phyloP scores from a whole-genome alignment of 768 basidiomycete species.

The Asterophora parasitica region DNA sequence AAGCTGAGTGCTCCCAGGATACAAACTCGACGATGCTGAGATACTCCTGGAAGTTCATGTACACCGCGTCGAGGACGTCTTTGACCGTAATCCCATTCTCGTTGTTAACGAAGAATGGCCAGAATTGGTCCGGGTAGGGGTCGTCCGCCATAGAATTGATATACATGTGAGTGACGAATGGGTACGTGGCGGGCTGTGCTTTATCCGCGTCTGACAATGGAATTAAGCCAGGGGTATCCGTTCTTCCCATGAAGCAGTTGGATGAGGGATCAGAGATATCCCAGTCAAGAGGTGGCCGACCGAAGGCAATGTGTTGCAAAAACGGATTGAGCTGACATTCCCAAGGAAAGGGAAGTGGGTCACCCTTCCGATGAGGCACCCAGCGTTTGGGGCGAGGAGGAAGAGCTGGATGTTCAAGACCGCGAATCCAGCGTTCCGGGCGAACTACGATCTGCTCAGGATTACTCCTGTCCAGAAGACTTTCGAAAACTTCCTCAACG shows the following conservation, averaged over 20 bases:
- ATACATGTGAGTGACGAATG: conserved; percentile 52
- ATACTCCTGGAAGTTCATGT: conserved; percentile 37
- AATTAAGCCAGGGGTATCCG: conserved; percentile 18
- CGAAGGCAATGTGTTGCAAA: conserved; percentile 39
- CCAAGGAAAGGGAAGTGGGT: conserved; percentile 41
- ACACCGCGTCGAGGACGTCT: conserved; percentile 48
- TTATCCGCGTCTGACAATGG: conserved; percentile 31
- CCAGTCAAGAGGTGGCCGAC: conserved; percentile 42
- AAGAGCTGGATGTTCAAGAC: conserved; percentile 41
- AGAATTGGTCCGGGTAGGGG: conserved; percentile 41
- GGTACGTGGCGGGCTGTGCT: conserved; percentile 62
- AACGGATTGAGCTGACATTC: conserved; percentile 55
- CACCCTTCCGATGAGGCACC: conserved; percentile 34
- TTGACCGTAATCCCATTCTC: conserved; percentile 40
- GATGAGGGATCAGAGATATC: conserved; percentile 32
- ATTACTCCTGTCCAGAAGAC: conserved; percentile 26
- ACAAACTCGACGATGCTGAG: conserved; percentile 31
- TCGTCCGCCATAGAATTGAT: conserved; percentile 52
- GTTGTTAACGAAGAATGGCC: conserved; percentile 52
- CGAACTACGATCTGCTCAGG: conserved; percentile 14
- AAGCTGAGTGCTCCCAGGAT: conserved; percentile 23
- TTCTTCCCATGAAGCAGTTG: conserved; percentile 27
- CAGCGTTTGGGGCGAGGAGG: conserved; percentile 46
- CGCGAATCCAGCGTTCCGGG: conserved; percentile 47
- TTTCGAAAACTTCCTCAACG: conserved; percentile 28